These are phyloP conservation scores for Sonneratia alba DNA, from an alignment of 345 rosid genomes.

Conservation along the genomic window DNA sequence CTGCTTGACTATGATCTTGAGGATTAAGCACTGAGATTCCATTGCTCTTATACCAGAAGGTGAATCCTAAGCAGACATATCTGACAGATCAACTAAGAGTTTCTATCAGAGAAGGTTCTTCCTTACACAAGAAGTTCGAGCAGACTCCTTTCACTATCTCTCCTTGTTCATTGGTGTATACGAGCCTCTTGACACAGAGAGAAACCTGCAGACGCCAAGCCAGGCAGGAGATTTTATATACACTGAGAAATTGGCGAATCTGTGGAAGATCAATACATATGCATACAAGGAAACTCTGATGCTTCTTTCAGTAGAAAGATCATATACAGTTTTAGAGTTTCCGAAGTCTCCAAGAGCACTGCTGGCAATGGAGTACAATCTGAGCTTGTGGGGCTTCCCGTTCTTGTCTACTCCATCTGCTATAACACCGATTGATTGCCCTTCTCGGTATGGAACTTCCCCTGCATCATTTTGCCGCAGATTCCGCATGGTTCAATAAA, in stretches of 20 bases:
- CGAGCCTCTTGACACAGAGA: conserved; percentile 83
- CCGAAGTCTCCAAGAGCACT: conserved; percentile 99
- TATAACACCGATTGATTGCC: conserved; percentile 89
- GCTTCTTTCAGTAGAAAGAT: conserved; percentile 7
- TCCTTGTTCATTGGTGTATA: conserved; percentile 83
- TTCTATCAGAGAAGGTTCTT: conserved; percentile 1
- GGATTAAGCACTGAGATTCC: background rate
- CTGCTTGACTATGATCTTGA: background rate
- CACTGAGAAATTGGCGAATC: background rate
- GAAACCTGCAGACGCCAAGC: conserved; percentile 49
- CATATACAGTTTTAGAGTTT: conserved; percentile 86
- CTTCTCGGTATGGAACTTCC: conserved; percentile 97
- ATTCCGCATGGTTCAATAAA: background rate
- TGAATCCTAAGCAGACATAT: background rate
- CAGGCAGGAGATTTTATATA: background rate
- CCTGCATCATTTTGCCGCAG: conserved; percentile 25
- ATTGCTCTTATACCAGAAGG: background rate
- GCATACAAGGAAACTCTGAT: too few species aligned
- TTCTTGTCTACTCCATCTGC: conserved; percentile 89
- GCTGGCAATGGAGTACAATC: conserved; percentile 93
- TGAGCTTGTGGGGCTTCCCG: conserved; percentile 94
- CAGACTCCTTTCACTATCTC: conserved; percentile 93
- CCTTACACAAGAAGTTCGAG: conserved; percentile 97
- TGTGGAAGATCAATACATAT: background rate
- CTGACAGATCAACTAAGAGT: background rate